Percentiles rank a stretch among this genome's conserved stretches.
These are phyloP conservation scores for Neurospora terricola DNA, from an alignment of 495 filamentous ascomycete genomes.

Conservation along the genomic window DNA sequence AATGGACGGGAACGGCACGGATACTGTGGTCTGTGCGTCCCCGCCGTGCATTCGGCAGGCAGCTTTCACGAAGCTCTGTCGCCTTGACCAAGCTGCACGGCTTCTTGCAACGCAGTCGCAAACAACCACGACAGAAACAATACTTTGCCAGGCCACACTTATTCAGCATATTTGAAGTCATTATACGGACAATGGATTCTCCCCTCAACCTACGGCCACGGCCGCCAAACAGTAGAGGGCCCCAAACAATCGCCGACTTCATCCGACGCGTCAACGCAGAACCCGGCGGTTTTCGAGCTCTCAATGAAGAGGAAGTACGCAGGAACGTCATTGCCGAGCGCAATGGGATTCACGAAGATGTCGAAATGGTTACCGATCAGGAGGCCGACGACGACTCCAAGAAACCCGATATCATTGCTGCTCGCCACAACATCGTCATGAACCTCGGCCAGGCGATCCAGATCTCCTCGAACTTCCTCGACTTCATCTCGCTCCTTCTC, in stretches of 20 bases:
- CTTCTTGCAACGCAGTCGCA: neutral
- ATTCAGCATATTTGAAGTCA: neutral
- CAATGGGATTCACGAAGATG: conserved; percentile 19
- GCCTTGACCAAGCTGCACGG: neutral
- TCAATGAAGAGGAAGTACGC: conserved; percentile 52
- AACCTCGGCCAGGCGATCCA: conserved; percentile 35
- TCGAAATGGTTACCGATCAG: conserved; percentile 22
- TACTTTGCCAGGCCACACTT: neutral
- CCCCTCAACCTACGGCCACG: conserved; percentile 58
- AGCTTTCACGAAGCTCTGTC: neutral
- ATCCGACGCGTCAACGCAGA: conserved; percentile 66
- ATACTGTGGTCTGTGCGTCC: neutral
- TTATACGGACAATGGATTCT: conserved; percentile 28
- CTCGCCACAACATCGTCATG: conserved; percentile 44
- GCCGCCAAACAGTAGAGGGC: conserved; percentile 40
- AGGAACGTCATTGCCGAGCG: conserved; percentile 45
- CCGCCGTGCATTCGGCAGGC: neutral
- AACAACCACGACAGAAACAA: neutral
- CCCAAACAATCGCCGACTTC: conserved; percentile 56
- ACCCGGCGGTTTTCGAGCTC: conserved; percentile 61
- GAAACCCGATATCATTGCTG: conserved; percentile 29
- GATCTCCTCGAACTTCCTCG: conserved; percentile 34
- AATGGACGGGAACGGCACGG: neutral
- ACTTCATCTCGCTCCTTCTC: conserved; percentile 76
- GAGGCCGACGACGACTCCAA: conserved; percentile 27